A percentile compares a stretch with the other conserved stretches of the same genome.
Evolutionary conservation across 2,329 filamentous ascomycete genomes (phyloP).

Genomic region (Aspergillus arachidicola): DNA sequence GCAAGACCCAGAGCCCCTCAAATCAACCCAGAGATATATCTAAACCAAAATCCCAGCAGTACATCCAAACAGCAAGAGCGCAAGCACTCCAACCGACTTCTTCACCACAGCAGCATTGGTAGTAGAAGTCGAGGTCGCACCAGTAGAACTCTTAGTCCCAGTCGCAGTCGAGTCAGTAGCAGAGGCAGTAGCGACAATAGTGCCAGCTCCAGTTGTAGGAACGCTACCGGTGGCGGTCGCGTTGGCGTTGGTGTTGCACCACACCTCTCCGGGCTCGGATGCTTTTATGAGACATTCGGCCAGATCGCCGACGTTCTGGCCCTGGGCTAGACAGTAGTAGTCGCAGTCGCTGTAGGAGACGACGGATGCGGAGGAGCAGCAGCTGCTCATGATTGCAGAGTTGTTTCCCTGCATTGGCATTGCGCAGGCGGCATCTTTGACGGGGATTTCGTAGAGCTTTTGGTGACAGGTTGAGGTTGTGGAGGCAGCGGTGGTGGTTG

Average conservation of each 20-base stretch:
- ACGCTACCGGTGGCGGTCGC: slow-evolving; percentile 24
- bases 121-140: background rate
- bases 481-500: slow-evolving; percentile 19
- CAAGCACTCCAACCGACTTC: slow-evolving; percentile 10
- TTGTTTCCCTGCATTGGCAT: slow-evolving; percentile 25
- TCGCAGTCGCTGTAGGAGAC: slow-evolving; percentile 26
- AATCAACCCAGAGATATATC: background rate
- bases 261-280: slow-evolving; percentile 22
- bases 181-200: slow-evolving; percentile 17
- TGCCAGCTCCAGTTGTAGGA: slow-evolving; percentile 20
- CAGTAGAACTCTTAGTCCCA: background rate
- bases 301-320: slow-evolving; percentile 20
- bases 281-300: slow-evolving; percentile 27
- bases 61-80: slow-evolving; percentile 17
- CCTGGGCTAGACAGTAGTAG: slow-evolving; percentile 28
- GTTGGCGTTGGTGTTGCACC: slow-evolving; percentile 29
- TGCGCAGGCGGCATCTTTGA: slow-evolving; percentile 27
- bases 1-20: background rate
- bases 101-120: slow-evolving; percentile 11
- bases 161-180: slow-evolving; percentile 11
- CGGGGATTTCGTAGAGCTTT: slow-evolving; percentile 27
- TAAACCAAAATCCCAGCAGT: slow-evolving; percentile 4
- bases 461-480: slow-evolving; percentile 24
- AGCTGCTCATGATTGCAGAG: slow-evolving; percentile 25
- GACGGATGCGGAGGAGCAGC: slow-evolving; percentile 23